These are phyloP conservation scores for Dillenia suffruticosa DNA, from an alignment of 164 flowering plant genomes.

Conservation along the genomic window DNA sequence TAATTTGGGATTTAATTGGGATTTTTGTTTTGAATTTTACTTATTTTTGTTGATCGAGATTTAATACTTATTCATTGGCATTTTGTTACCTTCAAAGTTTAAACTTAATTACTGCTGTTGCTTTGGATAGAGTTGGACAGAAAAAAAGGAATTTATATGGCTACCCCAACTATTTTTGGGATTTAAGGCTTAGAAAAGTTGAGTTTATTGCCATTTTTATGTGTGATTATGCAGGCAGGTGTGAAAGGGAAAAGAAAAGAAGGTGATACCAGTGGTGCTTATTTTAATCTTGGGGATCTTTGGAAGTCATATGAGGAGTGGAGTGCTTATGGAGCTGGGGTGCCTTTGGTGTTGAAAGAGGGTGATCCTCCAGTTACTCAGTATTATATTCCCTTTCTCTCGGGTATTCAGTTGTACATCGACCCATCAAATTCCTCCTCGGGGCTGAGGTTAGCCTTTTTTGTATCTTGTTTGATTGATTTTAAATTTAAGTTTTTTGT, in stretches of 20 bases:
- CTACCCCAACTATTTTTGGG: no score
- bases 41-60: background rate
- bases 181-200: background rate
- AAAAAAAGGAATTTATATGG: no score
- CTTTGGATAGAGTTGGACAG: no score
- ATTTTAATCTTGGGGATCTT: conserved; percentile 52
- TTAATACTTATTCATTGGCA: background rate
- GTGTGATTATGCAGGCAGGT: conserved; percentile 23
- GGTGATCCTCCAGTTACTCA: conserved; percentile 42
- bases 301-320: conserved; percentile 71
- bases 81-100: no score
- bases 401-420: conserved; percentile 64
- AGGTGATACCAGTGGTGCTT: conserved; percentile 20
- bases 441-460: conserved; percentile 31
- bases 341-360: conserved; percentile 52
- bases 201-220: background rate
- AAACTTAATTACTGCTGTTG: no score
- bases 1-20: background rate
- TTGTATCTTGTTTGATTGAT: background rate
- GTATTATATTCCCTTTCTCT: conserved; percentile 69
- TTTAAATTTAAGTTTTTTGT: background rate
- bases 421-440: conserved; percentile 34
- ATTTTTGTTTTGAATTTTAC: background rate
- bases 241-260: conserved; percentile 37
- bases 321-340: conserved; percentile 81